Conservation (phyloP, 257 asterid genomes). For the Petunia secreta region DNA sequence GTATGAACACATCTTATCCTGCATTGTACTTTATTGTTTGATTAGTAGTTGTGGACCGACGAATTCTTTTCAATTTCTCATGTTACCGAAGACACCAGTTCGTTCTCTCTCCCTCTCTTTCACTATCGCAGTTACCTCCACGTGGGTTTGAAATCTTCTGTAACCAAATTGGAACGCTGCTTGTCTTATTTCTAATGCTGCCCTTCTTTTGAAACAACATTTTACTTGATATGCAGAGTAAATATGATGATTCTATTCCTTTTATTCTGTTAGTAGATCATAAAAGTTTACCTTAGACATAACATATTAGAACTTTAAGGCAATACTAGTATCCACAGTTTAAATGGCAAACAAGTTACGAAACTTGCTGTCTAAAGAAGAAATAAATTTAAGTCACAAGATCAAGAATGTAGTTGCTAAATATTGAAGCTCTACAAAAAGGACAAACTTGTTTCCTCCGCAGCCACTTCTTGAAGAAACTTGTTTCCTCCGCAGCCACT, state of each 20-base stretch:
- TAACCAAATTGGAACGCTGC: background rate
- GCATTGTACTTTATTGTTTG: constrained; percentile 18
- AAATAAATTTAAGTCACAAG: too few relatives aligned
- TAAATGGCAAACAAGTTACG: too few relatives aligned
- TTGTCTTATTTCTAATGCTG: background rate
- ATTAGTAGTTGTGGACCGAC: background rate
- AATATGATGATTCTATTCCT: background rate
- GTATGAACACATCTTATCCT: constrained; percentile 9
- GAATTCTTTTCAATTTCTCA: background rate
- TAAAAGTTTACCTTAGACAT: background rate
- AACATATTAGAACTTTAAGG: background rate
- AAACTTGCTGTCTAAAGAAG: too few relatives aligned
- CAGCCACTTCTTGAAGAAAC: too few relatives aligned
- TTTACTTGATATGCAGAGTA: background rate
- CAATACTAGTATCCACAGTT: too few relatives aligned
- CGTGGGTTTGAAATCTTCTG: background rate
- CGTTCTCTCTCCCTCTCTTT: background rate
- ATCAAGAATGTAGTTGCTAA: too few relatives aligned
- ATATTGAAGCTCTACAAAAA: too few relatives aligned
- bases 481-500: too few relatives aligned
- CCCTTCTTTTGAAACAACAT: background rate
- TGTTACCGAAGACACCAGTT: background rate
- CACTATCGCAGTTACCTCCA: background rate
- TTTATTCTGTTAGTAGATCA: background rate
- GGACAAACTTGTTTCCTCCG: too few relatives aligned